These are phyloP conservation scores for Solanum pinnatisectum DNA, from an alignment of 257 asterid species.

Conservation along the genomic window DNA sequence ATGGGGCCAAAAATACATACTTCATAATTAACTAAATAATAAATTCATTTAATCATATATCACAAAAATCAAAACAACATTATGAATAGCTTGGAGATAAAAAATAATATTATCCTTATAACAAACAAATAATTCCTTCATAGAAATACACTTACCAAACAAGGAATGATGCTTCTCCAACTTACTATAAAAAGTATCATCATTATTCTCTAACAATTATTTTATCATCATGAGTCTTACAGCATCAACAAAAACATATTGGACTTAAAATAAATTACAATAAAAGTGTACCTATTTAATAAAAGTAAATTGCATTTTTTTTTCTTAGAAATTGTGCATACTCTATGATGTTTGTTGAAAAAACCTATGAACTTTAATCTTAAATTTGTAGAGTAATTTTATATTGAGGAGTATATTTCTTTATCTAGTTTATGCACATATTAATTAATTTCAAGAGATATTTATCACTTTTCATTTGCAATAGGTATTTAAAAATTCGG, in stretches of 20 bases:
- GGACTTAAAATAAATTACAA: no score
- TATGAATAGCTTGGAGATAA: background rate
- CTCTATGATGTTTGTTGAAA: background rate
- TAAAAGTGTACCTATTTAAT: no score
- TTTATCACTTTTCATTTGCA: accelerated
- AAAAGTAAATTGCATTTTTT: no score
- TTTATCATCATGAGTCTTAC: background rate
- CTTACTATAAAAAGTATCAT: background rate
- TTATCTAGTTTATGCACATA: no score
- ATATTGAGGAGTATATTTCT: no score
- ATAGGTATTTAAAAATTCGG: no score
- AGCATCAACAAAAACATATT: background rate
- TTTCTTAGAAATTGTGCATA: background rate
- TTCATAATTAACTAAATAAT: background rate
- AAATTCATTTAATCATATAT: no score
- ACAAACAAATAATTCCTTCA: background rate
- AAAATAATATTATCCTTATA: background rate
- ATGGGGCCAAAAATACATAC: no score
- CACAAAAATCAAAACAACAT: background rate
- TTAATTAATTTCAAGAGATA: no score
- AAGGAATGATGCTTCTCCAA: background rate
- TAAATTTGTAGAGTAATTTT: no score
- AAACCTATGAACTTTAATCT: no score
- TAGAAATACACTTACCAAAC: background rate
- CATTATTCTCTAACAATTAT: background rate